Conservation (phyloP, 1,284 basidiomycete species). For the Leccinum pachyderme region DNA sequence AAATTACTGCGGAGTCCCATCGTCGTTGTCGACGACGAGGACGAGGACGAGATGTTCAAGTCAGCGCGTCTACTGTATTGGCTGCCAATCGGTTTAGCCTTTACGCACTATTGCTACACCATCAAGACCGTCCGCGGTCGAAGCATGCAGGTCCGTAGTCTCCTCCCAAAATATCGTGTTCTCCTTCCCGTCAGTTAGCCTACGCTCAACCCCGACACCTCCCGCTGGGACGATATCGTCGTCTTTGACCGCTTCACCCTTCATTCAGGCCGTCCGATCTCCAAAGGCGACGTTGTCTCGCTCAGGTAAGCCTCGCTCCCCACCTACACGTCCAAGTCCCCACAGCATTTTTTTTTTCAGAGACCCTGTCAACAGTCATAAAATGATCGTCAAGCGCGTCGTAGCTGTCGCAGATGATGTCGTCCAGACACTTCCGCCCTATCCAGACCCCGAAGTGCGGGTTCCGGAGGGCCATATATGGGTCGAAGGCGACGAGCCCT, state of each 20-base stretch:
- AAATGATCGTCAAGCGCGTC: conserved; percentile 66
- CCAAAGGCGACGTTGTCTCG: conserved; percentile 65
- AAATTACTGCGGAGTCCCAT: not conserved
- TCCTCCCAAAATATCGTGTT: not conserved
- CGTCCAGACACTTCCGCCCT: conserved; percentile 69
- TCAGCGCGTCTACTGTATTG: conserved; percentile 46
- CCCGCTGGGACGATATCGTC: conserved; percentile 57
- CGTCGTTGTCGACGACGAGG: not conserved
- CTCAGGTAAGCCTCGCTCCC: conserved; percentile 43
- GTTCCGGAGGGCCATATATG: conserved; percentile 66
- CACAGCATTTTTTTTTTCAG: conserved; percentile 34
- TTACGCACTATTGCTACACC: conserved; percentile 52
- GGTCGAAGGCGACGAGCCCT: conserved; percentile 59
- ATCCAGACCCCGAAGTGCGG: conserved; percentile 52
- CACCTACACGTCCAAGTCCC: too few species aligned
- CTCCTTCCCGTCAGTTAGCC: conserved; percentile 50
- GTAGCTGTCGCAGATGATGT: conserved; percentile 62
- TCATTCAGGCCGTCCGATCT: conserved; percentile 36
- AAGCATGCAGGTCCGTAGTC: conserved; percentile 70
- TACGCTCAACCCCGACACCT: conserved; percentile 71
- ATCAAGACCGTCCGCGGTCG: conserved; percentile 57
- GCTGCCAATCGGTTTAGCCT: conserved; percentile 52
- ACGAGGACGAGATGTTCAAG: not conserved
- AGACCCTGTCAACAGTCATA: conserved; percentile 56
- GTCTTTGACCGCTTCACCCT: conserved; percentile 58